These are phyloP conservation scores for Cercospora zeae-maydis DNA, from an alignment of 2,329 filamentous ascomycete genomes.

Conservation along the genomic window DNA sequence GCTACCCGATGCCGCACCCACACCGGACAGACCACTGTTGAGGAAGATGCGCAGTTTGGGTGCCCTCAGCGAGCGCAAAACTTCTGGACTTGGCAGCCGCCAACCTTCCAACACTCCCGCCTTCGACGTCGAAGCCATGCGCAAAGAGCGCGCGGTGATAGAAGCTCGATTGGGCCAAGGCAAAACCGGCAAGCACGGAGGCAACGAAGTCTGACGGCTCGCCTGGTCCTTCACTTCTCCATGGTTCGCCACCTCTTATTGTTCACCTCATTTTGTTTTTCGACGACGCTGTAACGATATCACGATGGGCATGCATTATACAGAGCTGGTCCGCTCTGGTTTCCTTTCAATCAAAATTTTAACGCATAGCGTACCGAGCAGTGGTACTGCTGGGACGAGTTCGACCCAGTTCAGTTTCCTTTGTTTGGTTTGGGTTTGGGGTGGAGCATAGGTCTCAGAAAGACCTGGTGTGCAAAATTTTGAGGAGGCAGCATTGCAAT, in stretches of 20 bases:
- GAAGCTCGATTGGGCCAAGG: constrained; percentile 15
- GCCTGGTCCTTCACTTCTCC: neutral
- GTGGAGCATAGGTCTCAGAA: neutral
- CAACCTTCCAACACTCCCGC: constrained; percentile 20
- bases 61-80: constrained; percentile 32
- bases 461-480: neutral
- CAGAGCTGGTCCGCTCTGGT: constrained; percentile 18
- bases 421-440: neutral
- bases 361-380: constrained; percentile 20
- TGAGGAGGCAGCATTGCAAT: neutral
- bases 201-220: constrained; percentile 18
- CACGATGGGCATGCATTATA: constrained; percentile 17
- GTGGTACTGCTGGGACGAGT: constrained; percentile 7
- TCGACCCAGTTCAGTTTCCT: neutral
- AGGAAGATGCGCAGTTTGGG: constrained; percentile 40
- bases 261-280: constrained; percentile 10
- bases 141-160: constrained; percentile 18
- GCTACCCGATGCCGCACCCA: constrained; percentile 6
- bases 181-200: constrained; percentile 18
- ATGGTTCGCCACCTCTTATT: neutral
- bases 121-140: constrained; percentile 26
- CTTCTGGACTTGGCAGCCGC: constrained; percentile 15
- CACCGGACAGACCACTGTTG: constrained; percentile 23
- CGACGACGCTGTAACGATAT: constrained; percentile 22
- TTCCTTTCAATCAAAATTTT: neutral